Evolutionary conservation across 495 filamentous ascomycete genomes (phyloP).

Genomic region (Trichocladium uniseriatum): DNA sequence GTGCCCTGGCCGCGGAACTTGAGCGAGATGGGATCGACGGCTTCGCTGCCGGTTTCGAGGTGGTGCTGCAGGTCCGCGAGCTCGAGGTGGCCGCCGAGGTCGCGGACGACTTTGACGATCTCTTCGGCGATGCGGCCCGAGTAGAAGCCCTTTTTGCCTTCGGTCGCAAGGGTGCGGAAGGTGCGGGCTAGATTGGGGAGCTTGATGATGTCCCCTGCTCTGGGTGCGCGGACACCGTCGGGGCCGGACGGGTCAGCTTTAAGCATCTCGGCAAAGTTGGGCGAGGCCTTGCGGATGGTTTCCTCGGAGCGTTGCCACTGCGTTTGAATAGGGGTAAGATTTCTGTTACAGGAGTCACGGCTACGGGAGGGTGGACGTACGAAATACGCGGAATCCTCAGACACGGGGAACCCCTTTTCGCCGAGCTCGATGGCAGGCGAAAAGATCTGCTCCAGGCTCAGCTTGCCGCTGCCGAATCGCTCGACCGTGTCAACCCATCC

Average conservation of each 20-base stretch:
- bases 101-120: slow-evolving; percentile 65
- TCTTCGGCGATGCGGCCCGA: slow-evolving; percentile 69
- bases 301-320: slow-evolving; percentile 61
- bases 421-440: slow-evolving; percentile 76
- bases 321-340: background rate
- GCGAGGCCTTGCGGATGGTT: slow-evolving; percentile 58
- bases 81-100: slow-evolving; percentile 68
- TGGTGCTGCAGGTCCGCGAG: slow-evolving; percentile 75
- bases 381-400: slow-evolving; percentile 60
- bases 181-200: slow-evolving; percentile 75
- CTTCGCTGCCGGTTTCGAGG: slow-evolving; percentile 62
- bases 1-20: slow-evolving; percentile 60
- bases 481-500: slow-evolving; percentile 93
- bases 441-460: slow-evolving; percentile 69
- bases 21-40: slow-evolving; percentile 71
- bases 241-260: slow-evolving; percentile 57
- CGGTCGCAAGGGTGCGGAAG: slow-evolving; percentile 65
- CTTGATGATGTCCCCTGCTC: slow-evolving; percentile 79
- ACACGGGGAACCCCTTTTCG: slow-evolving; percentile 84
- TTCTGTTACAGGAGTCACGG: background rate
- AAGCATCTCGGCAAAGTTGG: slow-evolving; percentile 77
- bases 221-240: slow-evolving; percentile 59
- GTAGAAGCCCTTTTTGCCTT: slow-evolving; percentile 91
- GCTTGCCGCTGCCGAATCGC: slow-evolving; percentile 80
- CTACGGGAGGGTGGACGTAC: slow-evolving; percentile 41